Evolutionary conservation across 2,329 filamentous ascomycete genomes (phyloP).

Genomic region (Botrytis hyacinthi): DNA sequence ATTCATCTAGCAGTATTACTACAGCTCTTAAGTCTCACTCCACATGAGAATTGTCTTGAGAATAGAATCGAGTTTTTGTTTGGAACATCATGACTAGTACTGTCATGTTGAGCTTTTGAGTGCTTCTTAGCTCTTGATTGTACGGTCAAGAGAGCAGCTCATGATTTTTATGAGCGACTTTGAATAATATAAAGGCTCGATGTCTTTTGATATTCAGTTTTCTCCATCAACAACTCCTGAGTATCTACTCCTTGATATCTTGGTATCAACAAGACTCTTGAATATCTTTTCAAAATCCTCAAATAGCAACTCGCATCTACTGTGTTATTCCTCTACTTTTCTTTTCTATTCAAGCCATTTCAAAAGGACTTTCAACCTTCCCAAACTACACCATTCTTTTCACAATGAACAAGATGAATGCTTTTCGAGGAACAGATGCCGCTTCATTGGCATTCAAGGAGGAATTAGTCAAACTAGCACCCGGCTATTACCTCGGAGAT

Average conservation of each 20-base stretch:
- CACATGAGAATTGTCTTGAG: neutral
- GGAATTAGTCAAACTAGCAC: neutral
- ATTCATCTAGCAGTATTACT: neutral
- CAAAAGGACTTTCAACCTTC: too few species aligned
- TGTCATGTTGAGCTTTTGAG: neutral
- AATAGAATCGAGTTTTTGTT: neutral
- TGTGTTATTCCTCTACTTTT: neutral
- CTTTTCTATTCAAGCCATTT: rapidly evolving
- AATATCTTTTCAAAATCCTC: neutral
- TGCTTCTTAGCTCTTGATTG: neutral
- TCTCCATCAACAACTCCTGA: neutral
- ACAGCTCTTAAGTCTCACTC: neutral
- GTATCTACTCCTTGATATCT: neutral
- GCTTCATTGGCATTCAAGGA: neutral
- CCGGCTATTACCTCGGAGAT: neutral
- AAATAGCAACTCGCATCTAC: neutral
- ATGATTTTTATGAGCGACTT: neutral
- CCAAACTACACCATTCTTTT: neutral
- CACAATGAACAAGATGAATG: neutral
- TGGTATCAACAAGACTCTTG: neutral
- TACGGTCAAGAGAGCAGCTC: neutral
- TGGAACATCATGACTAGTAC: neutral
- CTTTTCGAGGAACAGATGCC: neutral
- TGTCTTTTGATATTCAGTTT: neutral
- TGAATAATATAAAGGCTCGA: neutral